Percentiles rank a stretch among this genome's conserved stretches.
phyloP scores from a whole-genome alignment of 2,329 filamentous ascomycete species.

The Colletotrichum trifolii region DNA sequence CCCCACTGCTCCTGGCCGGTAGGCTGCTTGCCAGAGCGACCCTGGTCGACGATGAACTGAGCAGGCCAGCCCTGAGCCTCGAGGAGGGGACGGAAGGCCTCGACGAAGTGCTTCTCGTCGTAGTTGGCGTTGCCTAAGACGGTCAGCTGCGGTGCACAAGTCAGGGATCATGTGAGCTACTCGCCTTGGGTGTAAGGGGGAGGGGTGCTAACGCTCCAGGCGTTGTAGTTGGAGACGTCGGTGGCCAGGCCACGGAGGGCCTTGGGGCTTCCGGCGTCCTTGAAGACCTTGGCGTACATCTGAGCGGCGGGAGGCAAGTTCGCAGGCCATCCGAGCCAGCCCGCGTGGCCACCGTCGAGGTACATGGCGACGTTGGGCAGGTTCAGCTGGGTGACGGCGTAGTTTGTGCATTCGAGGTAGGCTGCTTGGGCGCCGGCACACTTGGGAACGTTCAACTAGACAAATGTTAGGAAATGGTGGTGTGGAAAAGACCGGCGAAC shows the following conservation, averaged over 20 bases:
- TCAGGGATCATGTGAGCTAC: not conserved
- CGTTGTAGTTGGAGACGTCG: conserved; percentile 69
- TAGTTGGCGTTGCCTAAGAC: conserved; percentile 58
- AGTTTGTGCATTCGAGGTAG: conserved; percentile 61
- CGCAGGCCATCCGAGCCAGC: conserved; percentile 68
- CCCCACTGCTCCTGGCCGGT: conserved; percentile 71
- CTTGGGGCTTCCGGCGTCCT: conserved; percentile 59
- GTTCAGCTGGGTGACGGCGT: conserved; percentile 63
- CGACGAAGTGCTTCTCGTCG: conserved; percentile 67
- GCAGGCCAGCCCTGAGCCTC: conserved; percentile 56
- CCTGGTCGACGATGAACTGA: conserved; percentile 62
- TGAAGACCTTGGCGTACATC: conserved; percentile 60
- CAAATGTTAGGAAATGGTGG: too few relatives aligned
- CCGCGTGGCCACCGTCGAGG: conserved; percentile 63
- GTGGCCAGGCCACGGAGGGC: conserved; percentile 65
- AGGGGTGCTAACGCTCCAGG: conserved; percentile 52
- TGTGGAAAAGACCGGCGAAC: too few relatives aligned
- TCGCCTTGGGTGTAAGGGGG: conserved; percentile 57
- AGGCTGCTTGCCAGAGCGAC: conserved; percentile 63
- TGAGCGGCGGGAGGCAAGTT: conserved; percentile 62
- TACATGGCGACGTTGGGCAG: conserved; percentile 68
- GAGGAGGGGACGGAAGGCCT: conserved; percentile 74
- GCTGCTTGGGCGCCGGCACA: conserved; percentile 59
- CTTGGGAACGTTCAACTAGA: conserved; percentile 55
- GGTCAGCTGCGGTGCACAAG: conserved; percentile 37